phyloP scores from a whole-genome alignment of 2,329 filamentous ascomycete genomes.

The Sclerotinia glacialis region DNA sequence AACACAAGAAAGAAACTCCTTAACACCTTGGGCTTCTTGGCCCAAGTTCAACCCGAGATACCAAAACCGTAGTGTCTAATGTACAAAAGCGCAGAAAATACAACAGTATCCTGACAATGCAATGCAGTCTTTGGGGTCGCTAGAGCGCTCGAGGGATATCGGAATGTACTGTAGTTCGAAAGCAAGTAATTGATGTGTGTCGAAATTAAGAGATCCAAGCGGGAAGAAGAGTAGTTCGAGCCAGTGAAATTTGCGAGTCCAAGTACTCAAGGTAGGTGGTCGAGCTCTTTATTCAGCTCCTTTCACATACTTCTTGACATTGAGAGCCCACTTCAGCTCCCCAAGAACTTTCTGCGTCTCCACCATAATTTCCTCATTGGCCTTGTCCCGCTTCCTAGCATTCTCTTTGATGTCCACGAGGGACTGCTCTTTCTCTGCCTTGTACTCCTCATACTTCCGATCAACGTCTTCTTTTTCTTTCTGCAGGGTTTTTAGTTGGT shows the following conservation, averaged over 20 bases:
- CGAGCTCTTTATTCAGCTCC: conserved; percentile 47
- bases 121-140: conserved; percentile 22
- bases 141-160: neutral
- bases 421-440: conserved; percentile 59
- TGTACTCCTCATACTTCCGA: conserved; percentile 62
- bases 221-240: neutral
- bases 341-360: conserved; percentile 60
- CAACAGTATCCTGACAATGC: conserved; percentile 23
- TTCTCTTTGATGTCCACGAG: conserved; percentile 58
- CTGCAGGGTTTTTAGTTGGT: conserved; percentile 59
- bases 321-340: conserved; percentile 71
- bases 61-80: conserved; percentile 18
- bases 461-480: conserved; percentile 62
- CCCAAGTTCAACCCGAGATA: conserved; percentile 17
- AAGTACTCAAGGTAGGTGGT: neutral
- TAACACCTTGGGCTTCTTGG: conserved; percentile 8
- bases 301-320: conserved; percentile 60
- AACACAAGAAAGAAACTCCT: conserved; percentile 16
- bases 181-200: neutral
- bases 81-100: conserved; percentile 22
- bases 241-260: neutral
- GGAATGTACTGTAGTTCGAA: conserved; percentile 3
- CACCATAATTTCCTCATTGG: conserved; percentile 58
- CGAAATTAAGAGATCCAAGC: neutral
- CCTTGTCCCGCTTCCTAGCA: conserved; percentile 56